Conservation (phyloP, 805 yeast species). For the Barnettozyma populi region DNA sequence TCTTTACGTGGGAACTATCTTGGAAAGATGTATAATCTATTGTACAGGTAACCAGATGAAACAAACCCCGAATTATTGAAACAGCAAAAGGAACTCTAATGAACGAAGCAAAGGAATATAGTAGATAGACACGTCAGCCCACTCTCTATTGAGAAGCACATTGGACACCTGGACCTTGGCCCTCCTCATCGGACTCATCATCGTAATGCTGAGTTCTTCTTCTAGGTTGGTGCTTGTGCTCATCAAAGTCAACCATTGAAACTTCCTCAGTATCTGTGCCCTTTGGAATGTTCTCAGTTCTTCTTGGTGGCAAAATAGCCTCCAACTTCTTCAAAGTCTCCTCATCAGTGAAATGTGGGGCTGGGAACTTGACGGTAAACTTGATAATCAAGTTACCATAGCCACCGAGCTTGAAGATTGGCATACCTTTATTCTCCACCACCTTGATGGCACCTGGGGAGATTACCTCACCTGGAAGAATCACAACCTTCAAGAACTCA, state of each 20-base stretch:
- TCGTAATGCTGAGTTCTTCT: conserved; percentile 36
- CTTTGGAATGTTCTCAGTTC: conserved; percentile 48
- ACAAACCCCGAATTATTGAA: not conserved
- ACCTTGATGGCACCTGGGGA: conserved; percentile 79
- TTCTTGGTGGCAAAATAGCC: conserved; percentile 73
- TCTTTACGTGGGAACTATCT: not conserved
- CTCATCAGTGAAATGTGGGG: conserved; percentile 63
- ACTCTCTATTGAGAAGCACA: conserved; percentile 80
- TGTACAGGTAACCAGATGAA: conserved; percentile 4
- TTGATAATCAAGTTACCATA: conserved; percentile 82
- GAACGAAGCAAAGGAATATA: not conserved
- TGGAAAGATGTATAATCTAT: conserved; percentile 4
- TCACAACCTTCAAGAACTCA: conserved; percentile 77
- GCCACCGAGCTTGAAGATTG: conserved; percentile 82
- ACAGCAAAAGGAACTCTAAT: not conserved
- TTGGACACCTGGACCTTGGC: conserved; percentile 70
- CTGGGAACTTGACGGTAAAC: conserved; percentile 88
- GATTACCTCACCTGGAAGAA: conserved; percentile 90
- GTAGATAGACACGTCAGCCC: not conserved
- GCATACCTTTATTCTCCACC: conserved; percentile 95
- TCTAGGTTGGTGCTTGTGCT: conserved; percentile 47
- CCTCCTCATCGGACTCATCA: conserved; percentile 56
- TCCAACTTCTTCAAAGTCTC: conserved; percentile 71
- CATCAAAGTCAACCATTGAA: conserved; percentile 62
- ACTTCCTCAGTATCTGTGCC: conserved; percentile 79